Evolutionary conservation across 371 early-diverging fungal species (phyloP).

Genomic region (Lichtheimia ramosa): DNA sequence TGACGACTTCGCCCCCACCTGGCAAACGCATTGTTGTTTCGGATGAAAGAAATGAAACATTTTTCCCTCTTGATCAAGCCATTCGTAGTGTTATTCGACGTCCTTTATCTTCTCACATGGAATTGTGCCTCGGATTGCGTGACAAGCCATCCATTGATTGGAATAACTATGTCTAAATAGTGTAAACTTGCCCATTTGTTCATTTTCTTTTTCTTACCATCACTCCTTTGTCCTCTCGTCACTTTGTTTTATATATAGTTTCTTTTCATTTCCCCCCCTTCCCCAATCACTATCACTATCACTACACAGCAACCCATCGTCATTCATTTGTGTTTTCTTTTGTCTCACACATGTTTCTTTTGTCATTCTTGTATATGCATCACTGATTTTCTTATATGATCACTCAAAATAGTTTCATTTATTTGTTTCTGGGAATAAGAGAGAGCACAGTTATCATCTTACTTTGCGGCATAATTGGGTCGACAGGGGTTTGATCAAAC

Average conservation of each 20-base stretch:
- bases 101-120: conserved; percentile 35
- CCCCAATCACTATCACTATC: too few relatives aligned
- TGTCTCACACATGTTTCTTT: neutral
- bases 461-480: too few relatives aligned
- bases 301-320: neutral
- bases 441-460: too few relatives aligned
- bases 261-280: neutral
- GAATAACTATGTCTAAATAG: conserved; percentile 26
- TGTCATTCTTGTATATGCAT: neutral
- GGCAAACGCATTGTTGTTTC: conserved; percentile 48
- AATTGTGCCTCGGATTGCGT: conserved; percentile 39
- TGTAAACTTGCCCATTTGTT: neutral
- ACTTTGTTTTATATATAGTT: neutral
- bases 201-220: neutral
- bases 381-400: neutral
- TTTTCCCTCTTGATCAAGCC: conserved; percentile 43
- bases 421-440: neutral
- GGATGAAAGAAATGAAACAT: conserved; percentile 32
- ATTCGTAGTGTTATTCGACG: conserved; percentile 43
- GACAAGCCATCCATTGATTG: conserved; percentile 49
- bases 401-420: neutral
- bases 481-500: too few relatives aligned
- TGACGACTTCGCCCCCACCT: conserved; percentile 39
- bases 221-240: neutral
- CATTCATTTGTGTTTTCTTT: neutral